phyloP scores from a whole-genome alignment of 2,329 filamentous ascomycete species.

The Aotearoamyces nothofagi region DNA sequence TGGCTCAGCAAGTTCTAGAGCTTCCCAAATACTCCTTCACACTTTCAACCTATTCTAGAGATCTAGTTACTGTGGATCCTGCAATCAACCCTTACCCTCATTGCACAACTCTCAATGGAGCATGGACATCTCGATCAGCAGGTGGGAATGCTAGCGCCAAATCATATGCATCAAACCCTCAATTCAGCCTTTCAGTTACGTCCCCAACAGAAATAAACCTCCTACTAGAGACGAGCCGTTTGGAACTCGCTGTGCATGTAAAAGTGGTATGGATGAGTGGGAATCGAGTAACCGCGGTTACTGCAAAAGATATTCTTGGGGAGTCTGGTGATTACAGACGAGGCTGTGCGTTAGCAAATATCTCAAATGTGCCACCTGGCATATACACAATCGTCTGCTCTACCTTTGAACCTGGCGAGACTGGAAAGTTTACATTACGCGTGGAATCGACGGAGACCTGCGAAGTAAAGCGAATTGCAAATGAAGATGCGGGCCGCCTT shows the following conservation, averaged over 20 bases:
- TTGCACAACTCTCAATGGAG: conserved; percentile 40
- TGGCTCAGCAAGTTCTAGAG: conserved; percentile 67
- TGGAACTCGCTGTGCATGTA: conserved; percentile 65
- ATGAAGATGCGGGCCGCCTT: conserved; percentile 63
- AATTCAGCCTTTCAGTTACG: conserved; percentile 54
- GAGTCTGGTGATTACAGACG: conserved; percentile 83
- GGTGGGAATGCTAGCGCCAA: conserved; percentile 71
- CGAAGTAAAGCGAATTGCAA: conserved; percentile 42
- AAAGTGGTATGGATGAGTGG: conserved; percentile 70
- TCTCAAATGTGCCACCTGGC: conserved; percentile 45
- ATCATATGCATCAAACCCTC: conserved; percentile 73
- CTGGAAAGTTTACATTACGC: conserved; percentile 58
- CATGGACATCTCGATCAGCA: conserved; percentile 67
- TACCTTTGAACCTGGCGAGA: conserved; percentile 72
- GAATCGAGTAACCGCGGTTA: conserved; percentile 52
- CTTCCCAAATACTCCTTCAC: conserved; percentile 69
- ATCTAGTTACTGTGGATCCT: conserved; percentile 40
- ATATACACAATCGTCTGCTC: conserved; percentile 81
- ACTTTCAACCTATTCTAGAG: conserved; percentile 63
- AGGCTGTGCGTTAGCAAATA: conserved; percentile 57
- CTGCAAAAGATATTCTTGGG: conserved; percentile 61
- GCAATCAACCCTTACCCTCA: conserved; percentile 39
- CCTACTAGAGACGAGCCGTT: conserved; percentile 51
- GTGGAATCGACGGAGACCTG: conserved; percentile 50
- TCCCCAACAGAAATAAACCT: conserved; percentile 49